Evolutionary conservation across 768 basidiomycete species (phyloP).

Genomic region (Ephemerocybe angulata): DNA sequence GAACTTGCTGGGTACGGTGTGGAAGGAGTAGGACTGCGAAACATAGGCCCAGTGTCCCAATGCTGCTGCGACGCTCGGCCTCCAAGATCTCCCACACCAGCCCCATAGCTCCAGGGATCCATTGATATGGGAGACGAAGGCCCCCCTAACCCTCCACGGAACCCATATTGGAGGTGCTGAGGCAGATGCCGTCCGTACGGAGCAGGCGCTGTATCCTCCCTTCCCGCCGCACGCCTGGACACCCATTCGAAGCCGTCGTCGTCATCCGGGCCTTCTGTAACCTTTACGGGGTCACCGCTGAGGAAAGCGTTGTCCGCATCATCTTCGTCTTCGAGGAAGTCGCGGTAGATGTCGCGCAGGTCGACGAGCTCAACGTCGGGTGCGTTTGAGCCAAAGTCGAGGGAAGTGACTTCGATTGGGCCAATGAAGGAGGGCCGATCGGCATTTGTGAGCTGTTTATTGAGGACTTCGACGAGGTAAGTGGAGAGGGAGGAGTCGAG

Average conservation of each 20-base stretch:
- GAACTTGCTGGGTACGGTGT: conserved; percentile 26
- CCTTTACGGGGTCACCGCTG: conserved; percentile 39
- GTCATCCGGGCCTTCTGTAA: conserved; percentile 42
- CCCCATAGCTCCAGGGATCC: too few relatives aligned
- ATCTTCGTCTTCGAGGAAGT: conserved; percentile 86
- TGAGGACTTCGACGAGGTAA: conserved; percentile 70
- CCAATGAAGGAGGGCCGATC: conserved; percentile 92
- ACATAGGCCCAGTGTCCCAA: conserved; percentile 24
- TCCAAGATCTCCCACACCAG: neutral
- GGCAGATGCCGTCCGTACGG: conserved; percentile 70
- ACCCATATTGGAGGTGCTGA: conserved; percentile 67
- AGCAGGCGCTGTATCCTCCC: conserved; percentile 37
- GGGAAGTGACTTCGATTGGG: conserved; percentile 77
- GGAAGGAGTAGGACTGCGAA: conserved; percentile 25
- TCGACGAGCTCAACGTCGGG: conserved; percentile 92
- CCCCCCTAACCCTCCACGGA: conserved; percentile 30
- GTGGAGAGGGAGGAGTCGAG: conserved; percentile 71
- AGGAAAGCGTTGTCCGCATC: conserved; percentile 43
- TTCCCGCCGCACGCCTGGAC: conserved; percentile 55
- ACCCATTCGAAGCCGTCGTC: conserved; percentile 87
- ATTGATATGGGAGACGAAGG: neutral
- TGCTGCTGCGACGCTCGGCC: conserved; percentile 20
- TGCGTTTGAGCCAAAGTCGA: conserved; percentile 80
- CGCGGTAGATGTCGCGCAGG: conserved; percentile 88
- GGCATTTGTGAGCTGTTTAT: conserved; percentile 67